Conservation (phyloP, 345 rosid species). For the Anacardium occidentale region DNA sequence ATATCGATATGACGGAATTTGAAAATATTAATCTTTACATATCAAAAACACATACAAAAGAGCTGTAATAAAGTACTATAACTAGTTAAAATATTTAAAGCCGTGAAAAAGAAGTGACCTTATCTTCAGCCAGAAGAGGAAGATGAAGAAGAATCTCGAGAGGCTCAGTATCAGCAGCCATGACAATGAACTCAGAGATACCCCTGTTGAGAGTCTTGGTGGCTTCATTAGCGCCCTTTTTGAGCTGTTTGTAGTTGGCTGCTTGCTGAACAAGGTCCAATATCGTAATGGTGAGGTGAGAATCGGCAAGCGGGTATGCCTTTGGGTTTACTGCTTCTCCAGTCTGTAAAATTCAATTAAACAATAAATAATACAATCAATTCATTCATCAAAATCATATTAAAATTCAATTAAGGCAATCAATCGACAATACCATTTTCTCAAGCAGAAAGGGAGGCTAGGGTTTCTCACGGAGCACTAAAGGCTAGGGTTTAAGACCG, state of each 20-base stretch:
- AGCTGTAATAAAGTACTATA: background rate
- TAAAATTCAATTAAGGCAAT: background rate
- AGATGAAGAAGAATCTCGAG: constrained; percentile 84
- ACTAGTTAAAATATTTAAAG: background rate
- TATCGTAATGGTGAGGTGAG: constrained; percentile 69
- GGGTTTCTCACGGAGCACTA: background rate
- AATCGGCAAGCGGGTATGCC: constrained; percentile 83
- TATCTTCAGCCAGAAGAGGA: constrained; percentile 72
- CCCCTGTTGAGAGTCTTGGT: constrained; percentile 93
- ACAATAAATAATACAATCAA: no score
- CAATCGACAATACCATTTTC: background rate
- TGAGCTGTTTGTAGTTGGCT: constrained; percentile 87
- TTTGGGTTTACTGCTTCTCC: constrained; percentile 73
- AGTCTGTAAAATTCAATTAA: constrained; percentile 32
- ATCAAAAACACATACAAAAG: background rate
- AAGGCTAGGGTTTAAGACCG: background rate
- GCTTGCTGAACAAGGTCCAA: constrained; percentile 92
- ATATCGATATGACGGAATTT: background rate
- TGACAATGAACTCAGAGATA: constrained; percentile 80
- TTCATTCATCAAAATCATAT: background rate
- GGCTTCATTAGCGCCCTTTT: constrained; percentile 96
- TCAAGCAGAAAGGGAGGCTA: background rate
- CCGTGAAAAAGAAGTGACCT: constrained; percentile 37
- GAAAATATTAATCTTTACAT: background rate
- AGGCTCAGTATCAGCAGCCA: constrained; percentile 79